A percentile compares a stretch with the other conserved stretches of the same genome.
These are phyloP conservation scores for Macrocystidia cucumis DNA, from an alignment of 1,284 basidiomycete species.

Conservation along the genomic window DNA sequence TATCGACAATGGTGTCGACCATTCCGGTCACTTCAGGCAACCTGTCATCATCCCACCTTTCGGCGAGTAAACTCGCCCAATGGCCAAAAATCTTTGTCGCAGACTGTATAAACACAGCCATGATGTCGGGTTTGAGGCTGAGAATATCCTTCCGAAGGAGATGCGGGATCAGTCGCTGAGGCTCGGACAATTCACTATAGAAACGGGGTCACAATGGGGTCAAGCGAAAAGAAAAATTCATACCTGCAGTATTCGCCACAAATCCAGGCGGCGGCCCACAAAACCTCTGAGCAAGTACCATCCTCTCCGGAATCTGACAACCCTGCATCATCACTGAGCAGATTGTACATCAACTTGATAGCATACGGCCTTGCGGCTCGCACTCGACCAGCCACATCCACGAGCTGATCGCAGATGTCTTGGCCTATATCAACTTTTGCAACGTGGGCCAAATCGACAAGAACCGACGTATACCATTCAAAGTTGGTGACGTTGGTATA, in stretches of 20 bases:
- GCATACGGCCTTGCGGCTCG: constrained; percentile 71
- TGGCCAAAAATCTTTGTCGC: constrained; percentile 82
- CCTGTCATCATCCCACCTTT: constrained; percentile 69
- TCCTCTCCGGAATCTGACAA: constrained; percentile 52
- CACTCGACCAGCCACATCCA: constrained; percentile 85
- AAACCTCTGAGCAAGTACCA: constrained; percentile 68
- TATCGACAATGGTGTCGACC: constrained; percentile 52
- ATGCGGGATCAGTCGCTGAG: constrained; percentile 61
- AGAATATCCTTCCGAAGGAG: constrained; percentile 55
- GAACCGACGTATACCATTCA: constrained; percentile 94
- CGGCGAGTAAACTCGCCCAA: constrained; percentile 72
- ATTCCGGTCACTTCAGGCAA: constrained; percentile 52
- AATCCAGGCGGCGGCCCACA: constrained; percentile 93
- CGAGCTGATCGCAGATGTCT: constrained; percentile 74
- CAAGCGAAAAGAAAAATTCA: constrained; percentile 12
- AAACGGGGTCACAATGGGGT: constrained; percentile 1
- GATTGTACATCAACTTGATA: constrained; percentile 72
- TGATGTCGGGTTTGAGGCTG: constrained; percentile 50
- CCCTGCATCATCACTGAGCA: constrained; percentile 75
- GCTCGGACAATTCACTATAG: constrained; percentile 58
- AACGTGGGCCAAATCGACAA: constrained; percentile 85
- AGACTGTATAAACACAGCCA: constrained; percentile 77
- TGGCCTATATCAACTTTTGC: constrained; percentile 71
- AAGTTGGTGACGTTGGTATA: constrained; percentile 91
- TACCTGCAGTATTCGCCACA: constrained; percentile 88